phyloP scores from a whole-genome alignment of 2,329 filamentous ascomycete species.

The Fusarium nanum region DNA sequence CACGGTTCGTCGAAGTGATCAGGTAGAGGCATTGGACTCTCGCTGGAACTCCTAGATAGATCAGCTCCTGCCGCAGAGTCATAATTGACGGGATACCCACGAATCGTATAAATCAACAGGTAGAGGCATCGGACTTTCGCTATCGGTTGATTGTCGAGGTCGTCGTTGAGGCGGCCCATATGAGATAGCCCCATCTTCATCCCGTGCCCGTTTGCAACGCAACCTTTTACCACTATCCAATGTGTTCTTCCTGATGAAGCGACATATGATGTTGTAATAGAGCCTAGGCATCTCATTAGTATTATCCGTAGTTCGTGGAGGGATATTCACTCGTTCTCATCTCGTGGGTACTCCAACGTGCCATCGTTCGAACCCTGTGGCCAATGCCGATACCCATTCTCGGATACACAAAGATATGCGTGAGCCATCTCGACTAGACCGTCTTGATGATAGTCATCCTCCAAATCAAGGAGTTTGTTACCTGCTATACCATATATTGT shows the following conservation, averaged over 20 bases:
- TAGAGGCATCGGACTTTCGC: not conserved
- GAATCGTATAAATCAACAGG: accelerated
- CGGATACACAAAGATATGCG: not conserved
- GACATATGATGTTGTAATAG: conserved; percentile 1
- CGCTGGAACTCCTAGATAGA: not conserved
- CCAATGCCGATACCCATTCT: conserved; percentile 4
- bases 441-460: accelerated
- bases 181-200: no score
- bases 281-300: not conserved
- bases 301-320: accelerated
- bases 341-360: not conserved
- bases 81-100: not conserved
- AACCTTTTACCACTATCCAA: accelerated
- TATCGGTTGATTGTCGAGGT: not conserved
- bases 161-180: accelerated
- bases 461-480: not conserved
- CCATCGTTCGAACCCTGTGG: not conserved
- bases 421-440: conserved; percentile 22
- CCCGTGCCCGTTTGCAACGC: not conserved
- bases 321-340: conserved; percentile 1
- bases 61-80: not conserved
- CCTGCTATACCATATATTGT: not conserved
- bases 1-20: not conserved
- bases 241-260: not conserved
- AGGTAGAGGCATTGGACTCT: not conserved